Conservation (phyloP, 129 eudicot species). For the Logfia minima region DNA sequence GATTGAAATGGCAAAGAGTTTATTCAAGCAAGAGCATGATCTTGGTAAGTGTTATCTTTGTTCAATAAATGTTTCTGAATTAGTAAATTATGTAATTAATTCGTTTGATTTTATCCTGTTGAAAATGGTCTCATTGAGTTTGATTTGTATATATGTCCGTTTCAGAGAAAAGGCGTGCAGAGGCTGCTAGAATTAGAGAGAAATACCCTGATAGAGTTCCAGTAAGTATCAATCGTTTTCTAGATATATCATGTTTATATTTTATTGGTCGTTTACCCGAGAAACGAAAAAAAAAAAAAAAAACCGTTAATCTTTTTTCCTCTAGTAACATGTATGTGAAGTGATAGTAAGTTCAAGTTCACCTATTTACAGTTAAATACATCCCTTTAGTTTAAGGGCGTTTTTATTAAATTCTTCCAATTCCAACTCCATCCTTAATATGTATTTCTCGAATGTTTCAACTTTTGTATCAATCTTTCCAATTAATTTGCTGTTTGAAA, state of each 20-base stretch:
- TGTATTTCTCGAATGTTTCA: not conserved
- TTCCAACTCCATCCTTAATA: not conserved
- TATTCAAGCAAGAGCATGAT: slow-evolving; percentile 66
- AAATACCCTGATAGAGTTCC: slow-evolving; percentile 83
- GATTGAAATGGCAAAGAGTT: slow-evolving; percentile 59
- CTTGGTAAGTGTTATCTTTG: slow-evolving; percentile 41
- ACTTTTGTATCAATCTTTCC: not conserved
- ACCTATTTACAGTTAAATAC: not conserved
- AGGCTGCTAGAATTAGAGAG: slow-evolving; percentile 54
- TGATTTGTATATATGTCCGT: not conserved
- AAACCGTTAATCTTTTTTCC: not conserved
- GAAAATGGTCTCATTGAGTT: not conserved
- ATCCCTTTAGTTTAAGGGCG: not conserved
- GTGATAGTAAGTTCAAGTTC: not conserved
- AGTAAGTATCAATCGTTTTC: slow-evolving; percentile 41
- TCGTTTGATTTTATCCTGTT: not conserved
- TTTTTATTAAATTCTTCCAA: not conserved
- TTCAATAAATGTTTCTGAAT: not conserved
- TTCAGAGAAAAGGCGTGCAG: slow-evolving; percentile 61
- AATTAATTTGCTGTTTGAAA: not conserved
- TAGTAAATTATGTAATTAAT: too few relatives aligned
- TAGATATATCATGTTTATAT: not conserved
- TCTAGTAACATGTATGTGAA: not conserved
- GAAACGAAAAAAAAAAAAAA: too few relatives aligned
- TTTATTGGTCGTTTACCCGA: not conserved